Conservation (phyloP, 331 rosid species). For the Rosa hybrid region DNA sequence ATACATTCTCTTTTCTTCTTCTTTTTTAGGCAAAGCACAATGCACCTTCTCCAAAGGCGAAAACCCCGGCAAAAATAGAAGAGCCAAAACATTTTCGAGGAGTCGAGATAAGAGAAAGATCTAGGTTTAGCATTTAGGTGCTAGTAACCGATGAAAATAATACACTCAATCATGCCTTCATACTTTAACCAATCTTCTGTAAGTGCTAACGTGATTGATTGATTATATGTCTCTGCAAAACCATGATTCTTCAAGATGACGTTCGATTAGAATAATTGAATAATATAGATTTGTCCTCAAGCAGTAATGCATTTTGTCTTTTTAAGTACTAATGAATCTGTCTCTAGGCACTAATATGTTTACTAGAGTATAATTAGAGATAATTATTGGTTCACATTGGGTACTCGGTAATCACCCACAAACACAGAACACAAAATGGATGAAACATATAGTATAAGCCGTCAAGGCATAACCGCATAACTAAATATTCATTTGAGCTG, state of each 20-base stretch:
- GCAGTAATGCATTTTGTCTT: neutral
- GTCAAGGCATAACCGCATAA: neutral
- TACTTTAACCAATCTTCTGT: neutral
- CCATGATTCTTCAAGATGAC: neutral
- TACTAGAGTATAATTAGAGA: too few species aligned
- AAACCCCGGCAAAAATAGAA: too few species aligned
- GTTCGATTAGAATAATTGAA: neutral
- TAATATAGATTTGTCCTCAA: neutral
- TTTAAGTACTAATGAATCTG: neutral
- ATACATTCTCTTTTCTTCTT: too few species aligned
- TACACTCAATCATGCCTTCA: neutral
- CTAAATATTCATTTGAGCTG: neutral
- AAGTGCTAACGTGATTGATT: neutral
- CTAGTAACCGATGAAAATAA: neutral
- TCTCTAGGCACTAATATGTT: too few species aligned
- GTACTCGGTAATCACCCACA: neutral
- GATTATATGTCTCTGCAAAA: neutral
- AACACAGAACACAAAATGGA: neutral
- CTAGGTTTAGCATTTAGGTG: neutral
- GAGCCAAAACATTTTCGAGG: too few species aligned
- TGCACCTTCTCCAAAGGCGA: too few species aligned
- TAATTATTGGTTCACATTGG: neutral
- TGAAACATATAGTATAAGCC: neutral
- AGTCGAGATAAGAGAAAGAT: neutral
- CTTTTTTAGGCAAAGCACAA: too few species aligned